Conservation (phyloP, 805 yeast species). For the Candida nitratophila region DNA sequence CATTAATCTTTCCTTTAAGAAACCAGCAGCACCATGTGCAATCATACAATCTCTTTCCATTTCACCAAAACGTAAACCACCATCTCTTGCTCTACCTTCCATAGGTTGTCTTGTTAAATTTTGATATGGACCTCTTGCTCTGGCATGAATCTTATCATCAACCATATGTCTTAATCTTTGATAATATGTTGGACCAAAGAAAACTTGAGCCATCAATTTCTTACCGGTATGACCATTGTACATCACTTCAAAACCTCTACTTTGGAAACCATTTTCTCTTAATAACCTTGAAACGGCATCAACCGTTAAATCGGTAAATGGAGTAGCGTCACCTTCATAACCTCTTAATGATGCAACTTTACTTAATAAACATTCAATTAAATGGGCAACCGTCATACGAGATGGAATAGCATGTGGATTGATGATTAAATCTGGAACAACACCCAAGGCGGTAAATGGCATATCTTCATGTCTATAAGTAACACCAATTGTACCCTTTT, state of each 20-base stretch:
- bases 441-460: constrained; percentile 95
- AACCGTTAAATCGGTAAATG: constrained; percentile 96
- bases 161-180: constrained; percentile 99
- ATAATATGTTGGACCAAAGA: constrained; percentile 99
- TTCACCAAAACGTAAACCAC: constrained; percentile 98
- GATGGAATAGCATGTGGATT: constrained; percentile 99
- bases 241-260: constrained; percentile 98
- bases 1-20: constrained; percentile 95
- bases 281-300: constrained; percentile 90
- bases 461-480: constrained; percentile 97
- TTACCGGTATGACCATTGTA: constrained; percentile 99
- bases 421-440: constrained; percentile 94
- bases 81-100: constrained; percentile 98
- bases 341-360: constrained; percentile 94
- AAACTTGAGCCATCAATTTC: constrained; percentile 94
- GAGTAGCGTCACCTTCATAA: constrained; percentile 98
- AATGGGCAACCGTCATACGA: constrained; percentile 99
- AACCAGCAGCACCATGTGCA: constrained; percentile 99
- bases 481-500: constrained; percentile 99
- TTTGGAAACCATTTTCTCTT: constrained; percentile 94
- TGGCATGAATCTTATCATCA: constrained; percentile 97
- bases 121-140: constrained; percentile 99
- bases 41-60: constrained; percentile 99
- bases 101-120: constrained; percentile 97
- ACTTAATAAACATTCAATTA: constrained; percentile 93